phyloP scores from a whole-genome alignment of 345 rosid species.

The Lepidium didymum region DNA sequence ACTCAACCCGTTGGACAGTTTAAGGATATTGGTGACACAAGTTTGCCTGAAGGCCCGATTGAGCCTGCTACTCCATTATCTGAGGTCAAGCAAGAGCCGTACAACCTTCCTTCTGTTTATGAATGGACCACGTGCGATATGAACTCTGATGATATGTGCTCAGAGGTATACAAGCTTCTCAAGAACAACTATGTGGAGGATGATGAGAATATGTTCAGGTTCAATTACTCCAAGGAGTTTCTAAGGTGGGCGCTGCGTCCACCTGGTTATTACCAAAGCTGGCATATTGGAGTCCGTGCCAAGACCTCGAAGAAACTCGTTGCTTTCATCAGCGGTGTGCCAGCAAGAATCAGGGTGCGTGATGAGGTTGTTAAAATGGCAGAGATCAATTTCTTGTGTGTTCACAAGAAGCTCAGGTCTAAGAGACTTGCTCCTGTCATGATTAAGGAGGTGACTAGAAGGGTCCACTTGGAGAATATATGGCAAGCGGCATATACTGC shows the following conservation, averaged over 20 bases:
- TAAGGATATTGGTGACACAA: conserved; percentile 60
- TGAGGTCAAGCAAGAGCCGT: conserved; percentile 87
- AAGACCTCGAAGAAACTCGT: conserved; percentile 77
- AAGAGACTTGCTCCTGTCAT: conserved; percentile 94
- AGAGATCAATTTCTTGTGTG: conserved; percentile 90
- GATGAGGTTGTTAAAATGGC: conserved; percentile 80
- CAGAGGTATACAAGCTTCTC: conserved; percentile 68
- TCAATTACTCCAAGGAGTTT: conserved; percentile 91
- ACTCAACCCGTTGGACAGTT: conserved; percentile 91
- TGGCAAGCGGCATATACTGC: conserved; percentile 99
- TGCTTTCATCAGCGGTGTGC: conserved; percentile 85
- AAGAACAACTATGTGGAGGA: conserved; percentile 88
- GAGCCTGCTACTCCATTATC: conserved; percentile 55
- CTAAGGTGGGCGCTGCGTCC: conserved; percentile 87
- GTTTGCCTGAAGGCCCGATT: conserved; percentile 78
- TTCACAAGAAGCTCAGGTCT: conserved; percentile 90
- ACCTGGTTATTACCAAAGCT: conserved; percentile 67
- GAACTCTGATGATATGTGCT: conserved; percentile 63
- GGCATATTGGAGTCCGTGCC: conserved; percentile 94
- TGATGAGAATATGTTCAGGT: conserved; percentile 96
- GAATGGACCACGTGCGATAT: conserved; percentile 93
- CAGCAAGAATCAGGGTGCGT: conserved; percentile 80
- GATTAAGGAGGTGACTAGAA: conserved; percentile 94
- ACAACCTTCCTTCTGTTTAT: conserved; percentile 66
- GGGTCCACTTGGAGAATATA: conserved; percentile 84